phyloP scores from a whole-genome alignment of 2,329 filamentous ascomycete genomes.

The Calonectria pteridis region DNA sequence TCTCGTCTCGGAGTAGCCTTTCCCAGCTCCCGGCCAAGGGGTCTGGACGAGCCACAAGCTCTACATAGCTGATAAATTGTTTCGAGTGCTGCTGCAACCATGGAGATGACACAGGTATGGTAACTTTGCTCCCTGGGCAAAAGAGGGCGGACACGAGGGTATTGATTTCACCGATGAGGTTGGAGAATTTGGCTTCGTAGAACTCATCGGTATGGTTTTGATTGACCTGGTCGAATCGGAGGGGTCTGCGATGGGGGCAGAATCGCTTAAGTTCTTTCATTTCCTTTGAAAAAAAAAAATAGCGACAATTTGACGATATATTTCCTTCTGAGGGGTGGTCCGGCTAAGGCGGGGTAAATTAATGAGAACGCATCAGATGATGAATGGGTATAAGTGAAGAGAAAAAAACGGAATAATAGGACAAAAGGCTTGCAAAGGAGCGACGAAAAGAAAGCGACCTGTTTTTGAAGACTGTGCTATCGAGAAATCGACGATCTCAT shows the following conservation, averaged over 20 bases:
- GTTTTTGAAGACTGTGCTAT: slow-evolving; percentile 30
- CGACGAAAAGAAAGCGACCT: slow-evolving; percentile 26
- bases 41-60: slow-evolving; percentile 46
- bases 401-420: background rate
- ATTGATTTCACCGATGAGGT: slow-evolving; percentile 41
- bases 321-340: background rate
- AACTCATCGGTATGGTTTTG: slow-evolving; percentile 35
- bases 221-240: slow-evolving; percentile 30
- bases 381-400: slow-evolving; percentile 8
- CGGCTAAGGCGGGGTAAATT: background rate
- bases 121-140: slow-evolving; percentile 14
- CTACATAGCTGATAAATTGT: slow-evolving; percentile 42
- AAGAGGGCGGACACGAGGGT: slow-evolving; percentile 38
- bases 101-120: slow-evolving; percentile 28
- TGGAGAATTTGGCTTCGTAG: slow-evolving; percentile 38
- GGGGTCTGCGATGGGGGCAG: slow-evolving; percentile 29
- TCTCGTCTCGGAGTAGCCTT: slow-evolving; percentile 38
- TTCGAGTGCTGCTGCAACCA: slow-evolving; percentile 40
- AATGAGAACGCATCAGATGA: slow-evolving; percentile 2
- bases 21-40: slow-evolving; percentile 44
- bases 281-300: background rate
- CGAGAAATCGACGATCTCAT: slow-evolving; percentile 44
- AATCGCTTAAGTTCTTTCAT: slow-evolving; percentile 35
- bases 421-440: slow-evolving; percentile 34
- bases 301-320: slow-evolving; percentile 9